Evolutionary conservation across 2,329 filamentous ascomycete species (phyloP).

Genomic region (Epichloe hybrida): DNA sequence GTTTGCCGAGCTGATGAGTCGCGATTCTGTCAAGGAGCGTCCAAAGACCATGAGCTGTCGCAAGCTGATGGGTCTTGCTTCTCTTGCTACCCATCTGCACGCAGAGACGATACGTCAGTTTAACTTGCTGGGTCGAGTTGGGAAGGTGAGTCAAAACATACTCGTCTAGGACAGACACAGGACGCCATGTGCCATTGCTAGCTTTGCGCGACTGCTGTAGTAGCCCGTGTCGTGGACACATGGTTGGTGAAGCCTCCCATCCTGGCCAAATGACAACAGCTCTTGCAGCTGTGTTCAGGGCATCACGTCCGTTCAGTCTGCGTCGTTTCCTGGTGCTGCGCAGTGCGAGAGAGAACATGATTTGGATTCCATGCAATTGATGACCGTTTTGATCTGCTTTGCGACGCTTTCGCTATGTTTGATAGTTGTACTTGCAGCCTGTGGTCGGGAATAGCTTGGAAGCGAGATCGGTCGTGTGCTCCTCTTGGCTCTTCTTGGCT

Average conservation of each 20-base stretch:
- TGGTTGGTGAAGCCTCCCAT: neutral
- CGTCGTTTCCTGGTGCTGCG: conserved; percentile 30
- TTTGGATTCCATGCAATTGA: conserved; percentile 23
- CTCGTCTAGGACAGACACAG: conserved; percentile 52
- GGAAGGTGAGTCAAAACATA: conserved; percentile 21
- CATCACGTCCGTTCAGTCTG: conserved; percentile 16
- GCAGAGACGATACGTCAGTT: conserved; percentile 5
- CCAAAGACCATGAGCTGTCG: conserved; percentile 97
- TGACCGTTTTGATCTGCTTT: neutral
- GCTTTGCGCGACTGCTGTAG: conserved; percentile 9
- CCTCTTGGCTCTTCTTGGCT: neutral
- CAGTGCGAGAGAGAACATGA: conserved; percentile 33
- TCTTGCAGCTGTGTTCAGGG: conserved; percentile 7
- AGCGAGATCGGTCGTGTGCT: neutral
- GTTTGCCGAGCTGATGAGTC: conserved; percentile 87
- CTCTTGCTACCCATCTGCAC: conserved; percentile 76
- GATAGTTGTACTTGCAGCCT: neutral
- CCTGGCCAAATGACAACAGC: neutral
- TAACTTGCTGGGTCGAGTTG: neutral
- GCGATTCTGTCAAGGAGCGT: conserved; percentile 76
- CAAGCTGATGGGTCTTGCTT: conserved; percentile 88
- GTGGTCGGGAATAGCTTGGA: neutral
- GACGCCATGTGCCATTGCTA: conserved; percentile 39
- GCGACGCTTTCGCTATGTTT: neutral
- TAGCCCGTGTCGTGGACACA: neutral